phyloP scores from a whole-genome alignment of 1,284 basidiomycete genomes.

The Rhodotorula sp. region DNA sequence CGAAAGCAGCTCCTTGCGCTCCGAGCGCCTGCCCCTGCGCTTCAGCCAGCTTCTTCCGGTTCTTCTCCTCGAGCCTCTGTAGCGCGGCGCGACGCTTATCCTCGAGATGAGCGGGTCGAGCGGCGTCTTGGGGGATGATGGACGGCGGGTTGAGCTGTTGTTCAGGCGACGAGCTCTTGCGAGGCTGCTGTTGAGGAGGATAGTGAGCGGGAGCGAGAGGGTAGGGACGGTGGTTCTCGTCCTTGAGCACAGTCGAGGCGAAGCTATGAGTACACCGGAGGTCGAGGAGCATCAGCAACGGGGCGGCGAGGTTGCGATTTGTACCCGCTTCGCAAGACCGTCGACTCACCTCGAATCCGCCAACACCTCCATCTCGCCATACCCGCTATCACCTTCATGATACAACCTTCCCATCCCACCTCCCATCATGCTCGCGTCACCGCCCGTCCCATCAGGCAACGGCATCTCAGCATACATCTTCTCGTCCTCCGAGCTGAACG shows the following conservation, averaged over 20 bases:
- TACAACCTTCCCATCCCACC: neutral
- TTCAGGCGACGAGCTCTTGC: too few relatives aligned
- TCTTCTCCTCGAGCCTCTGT: neutral
- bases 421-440: neutral
- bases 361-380: constrained; percentile 8
- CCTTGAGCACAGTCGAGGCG: neutral
- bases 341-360: neutral
- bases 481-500: constrained; percentile 4
- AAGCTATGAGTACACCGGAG: neutral
- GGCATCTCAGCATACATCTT: constrained; percentile 5
- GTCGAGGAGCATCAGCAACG: neutral
- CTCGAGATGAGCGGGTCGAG: too few relatives aligned
- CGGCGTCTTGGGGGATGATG: too few relatives aligned
- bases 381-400: constrained; percentile 17
- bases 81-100: neutral
- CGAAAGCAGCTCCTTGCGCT: neutral
- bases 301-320: neutral
- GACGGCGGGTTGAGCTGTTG: too few relatives aligned
- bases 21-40: neutral
- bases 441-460: neutral
- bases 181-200: neutral
- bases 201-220: neutral
- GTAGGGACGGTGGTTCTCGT: neutral
- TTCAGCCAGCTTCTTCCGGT: neutral
- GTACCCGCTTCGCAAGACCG: neutral